phyloP scores from a whole-genome alignment of 352 stramenopile genomes.

The Phytophthora megakarya region DNA sequence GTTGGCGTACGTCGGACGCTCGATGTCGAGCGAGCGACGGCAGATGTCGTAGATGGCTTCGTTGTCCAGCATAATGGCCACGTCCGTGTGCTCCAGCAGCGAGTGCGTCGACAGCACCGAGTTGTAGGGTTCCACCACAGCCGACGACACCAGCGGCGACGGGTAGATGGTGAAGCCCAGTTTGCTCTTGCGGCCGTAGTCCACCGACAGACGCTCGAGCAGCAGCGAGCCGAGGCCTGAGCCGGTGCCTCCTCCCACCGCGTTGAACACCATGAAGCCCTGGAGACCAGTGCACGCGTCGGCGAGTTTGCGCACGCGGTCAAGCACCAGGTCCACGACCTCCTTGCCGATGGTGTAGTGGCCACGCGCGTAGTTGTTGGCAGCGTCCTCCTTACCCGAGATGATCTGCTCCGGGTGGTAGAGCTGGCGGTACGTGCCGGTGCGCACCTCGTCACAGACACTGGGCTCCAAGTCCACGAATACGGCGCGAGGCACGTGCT shows the following conservation, averaged over 20 bases:
- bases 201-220: slow-evolving; percentile 94
- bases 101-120: slow-evolving; percentile 95
- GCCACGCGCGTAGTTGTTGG: slow-evolving; percentile 92
- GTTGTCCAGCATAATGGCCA: slow-evolving; percentile 96
- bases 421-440: slow-evolving; percentile 94
- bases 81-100: slow-evolving; percentile 96
- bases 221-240: slow-evolving; percentile 97
- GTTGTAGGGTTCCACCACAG: slow-evolving; percentile 99
- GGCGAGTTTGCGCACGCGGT: slow-evolving; percentile 96
- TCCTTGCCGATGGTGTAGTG: slow-evolving; percentile 96
- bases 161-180: slow-evolving; percentile 98
- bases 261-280: slow-evolving; percentile 98
- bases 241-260: slow-evolving; percentile 96
- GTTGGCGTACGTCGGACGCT: slow-evolving; percentile 95
- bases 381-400: slow-evolving; percentile 96
- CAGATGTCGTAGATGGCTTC: slow-evolving; percentile 97
- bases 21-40: slow-evolving; percentile 94
- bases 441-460: slow-evolving; percentile 96
- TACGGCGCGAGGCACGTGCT: slow-evolving; percentile 65
- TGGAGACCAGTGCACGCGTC: slow-evolving; percentile 97
- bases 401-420: slow-evolving; percentile 99
- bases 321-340: slow-evolving; percentile 96
- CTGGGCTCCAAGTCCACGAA: slow-evolving; percentile 98
- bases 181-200: slow-evolving; percentile 98
- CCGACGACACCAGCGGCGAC: slow-evolving; percentile 95